Evolutionary conservation across 2,329 filamentous ascomycete genomes (phyloP), one percentile per base, ranked within the genome.

Genomic region (Pestalotiopsis sp.): DNA sequence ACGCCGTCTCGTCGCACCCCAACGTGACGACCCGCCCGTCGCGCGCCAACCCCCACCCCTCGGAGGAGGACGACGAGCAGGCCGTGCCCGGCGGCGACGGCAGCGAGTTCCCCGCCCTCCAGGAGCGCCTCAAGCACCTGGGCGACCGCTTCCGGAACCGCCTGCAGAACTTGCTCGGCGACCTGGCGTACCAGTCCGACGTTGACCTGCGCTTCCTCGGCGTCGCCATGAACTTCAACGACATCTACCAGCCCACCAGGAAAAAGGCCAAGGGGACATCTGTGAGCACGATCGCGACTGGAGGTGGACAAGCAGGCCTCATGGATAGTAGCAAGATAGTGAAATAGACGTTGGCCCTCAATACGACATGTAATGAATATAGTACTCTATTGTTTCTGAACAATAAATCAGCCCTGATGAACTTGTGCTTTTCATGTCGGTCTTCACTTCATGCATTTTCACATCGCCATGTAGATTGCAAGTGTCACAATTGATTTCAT

Each of bases 151-250:
- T 98, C 83, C 88, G 90, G 70, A 86, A 88, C 1, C 89, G 92
- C 36, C 87, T 98, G 63, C 94, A 94, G 78, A 85, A 95, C 56
- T 83, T 99, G 67, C 84, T 99, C 3, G 94, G 96, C 14, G 97
- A 99, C 79, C 80, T 99, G 71, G 92, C 94, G 9, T 95, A 97
- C 81, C 95, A 98, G 81, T 92, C 94, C 0, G 96, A 99, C 79
- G 91, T 95, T 65, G 96, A 99, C 79, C 93, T 99, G 90, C 88
- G 95, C 67, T 98, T 98, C 84, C 83, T 99, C 73, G 96, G 94
- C 52, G 94, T 98, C 61, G 93, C 96, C 56, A 98, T 99, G 94
- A 99, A 98, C 82, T 99, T 98, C 81, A 99, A 99, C 81, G 95
- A 98, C 78, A 93, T 97, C 31, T 98, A 98, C 80, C 89, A 93